phyloP scores from a whole-genome alignment of 306 rosid genomes.

The Canavalia gladiata region DNA sequence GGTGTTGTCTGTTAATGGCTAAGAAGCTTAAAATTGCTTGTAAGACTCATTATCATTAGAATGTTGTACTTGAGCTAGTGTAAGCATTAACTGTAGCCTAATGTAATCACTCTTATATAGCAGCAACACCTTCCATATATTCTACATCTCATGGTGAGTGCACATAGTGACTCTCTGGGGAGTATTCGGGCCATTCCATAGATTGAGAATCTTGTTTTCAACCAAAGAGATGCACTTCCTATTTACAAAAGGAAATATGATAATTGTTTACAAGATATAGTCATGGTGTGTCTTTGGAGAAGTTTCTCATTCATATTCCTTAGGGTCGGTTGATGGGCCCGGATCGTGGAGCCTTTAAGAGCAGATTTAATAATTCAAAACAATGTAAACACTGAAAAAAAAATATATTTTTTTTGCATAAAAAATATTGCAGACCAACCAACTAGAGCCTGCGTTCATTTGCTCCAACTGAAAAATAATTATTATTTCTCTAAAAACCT shows the following conservation, averaged over 20 bases:
- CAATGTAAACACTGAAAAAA: background rate
- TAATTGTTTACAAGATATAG: background rate
- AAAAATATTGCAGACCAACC: constrained; percentile 66
- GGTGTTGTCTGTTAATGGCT: no score
- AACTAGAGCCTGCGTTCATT: constrained; percentile 74
- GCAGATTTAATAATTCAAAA: background rate
- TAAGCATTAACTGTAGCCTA: background rate
- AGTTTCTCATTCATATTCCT: constrained; percentile 61
- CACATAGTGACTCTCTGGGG: background rate
- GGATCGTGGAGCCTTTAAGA: constrained; percentile 31
- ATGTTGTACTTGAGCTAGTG: background rate
- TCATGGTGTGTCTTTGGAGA: constrained; percentile 49
- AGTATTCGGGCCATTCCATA: background rate
- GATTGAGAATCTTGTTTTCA: background rate
- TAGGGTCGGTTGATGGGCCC: constrained; percentile 71
- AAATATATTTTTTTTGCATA: background rate
- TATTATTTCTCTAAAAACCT: constrained; percentile 47
- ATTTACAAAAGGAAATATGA: background rate
- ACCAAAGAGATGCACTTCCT: background rate
- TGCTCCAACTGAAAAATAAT: constrained; percentile 51
- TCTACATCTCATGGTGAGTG: background rate
- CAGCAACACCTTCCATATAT: constrained; percentile 1
- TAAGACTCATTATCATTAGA: background rate
- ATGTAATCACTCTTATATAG: background rate
- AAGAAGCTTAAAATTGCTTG: no score